These are phyloP conservation scores for Suillus clintonianus DNA, from an alignment of 768 basidiomycete genomes.

Conservation along the genomic window DNA sequence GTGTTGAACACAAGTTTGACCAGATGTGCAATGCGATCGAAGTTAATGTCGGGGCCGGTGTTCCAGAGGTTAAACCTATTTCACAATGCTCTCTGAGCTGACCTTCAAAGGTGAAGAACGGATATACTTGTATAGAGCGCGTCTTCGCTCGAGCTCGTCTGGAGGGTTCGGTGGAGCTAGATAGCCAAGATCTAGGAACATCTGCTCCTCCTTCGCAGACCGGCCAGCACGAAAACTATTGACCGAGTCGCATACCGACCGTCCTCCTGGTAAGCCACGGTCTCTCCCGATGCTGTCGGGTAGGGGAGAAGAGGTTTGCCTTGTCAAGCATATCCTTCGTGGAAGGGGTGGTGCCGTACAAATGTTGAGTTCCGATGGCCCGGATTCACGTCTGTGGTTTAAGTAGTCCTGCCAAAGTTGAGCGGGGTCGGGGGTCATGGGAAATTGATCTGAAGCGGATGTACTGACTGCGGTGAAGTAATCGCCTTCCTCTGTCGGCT, in stretches of 20 bases:
- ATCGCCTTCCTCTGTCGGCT: slow-evolving; percentile 25
- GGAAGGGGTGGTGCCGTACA: slow-evolving; percentile 50
- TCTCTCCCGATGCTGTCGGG: slow-evolving; percentile 44
- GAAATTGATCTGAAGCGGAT: slow-evolving; percentile 22
- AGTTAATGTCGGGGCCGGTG: slow-evolving; percentile 84
- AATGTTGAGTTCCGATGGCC: slow-evolving; percentile 30
- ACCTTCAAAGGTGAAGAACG: not conserved
- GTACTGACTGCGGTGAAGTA: slow-evolving; percentile 31
- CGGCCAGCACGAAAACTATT: slow-evolving; percentile 42
- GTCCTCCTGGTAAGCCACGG: slow-evolving; percentile 32
- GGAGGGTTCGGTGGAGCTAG: slow-evolving; percentile 83
- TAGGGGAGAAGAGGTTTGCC: slow-evolving; percentile 67
- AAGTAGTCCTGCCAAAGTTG: slow-evolving; percentile 29
- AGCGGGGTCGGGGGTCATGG: slow-evolving; percentile 16
- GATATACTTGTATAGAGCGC: slow-evolving; percentile 81
- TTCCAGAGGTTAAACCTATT: slow-evolving; percentile 86
- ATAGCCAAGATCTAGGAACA: slow-evolving; percentile 65
- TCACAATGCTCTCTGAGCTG: slow-evolving; percentile 4
- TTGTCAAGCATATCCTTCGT: slow-evolving; percentile 53
- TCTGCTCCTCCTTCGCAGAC: slow-evolving; percentile 66
- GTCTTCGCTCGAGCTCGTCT: slow-evolving; percentile 77
- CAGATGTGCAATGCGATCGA: slow-evolving; percentile 91
- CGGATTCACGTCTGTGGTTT: slow-evolving; percentile 26
- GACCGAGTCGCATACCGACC: slow-evolving; percentile 34
- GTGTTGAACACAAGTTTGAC: slow-evolving; percentile 92